Percentiles rank a stretch among this genome's conserved stretches.
Evolutionary conservation across 208 protist species (phyloP).

Genomic region (Leishmania tropica): DNA sequence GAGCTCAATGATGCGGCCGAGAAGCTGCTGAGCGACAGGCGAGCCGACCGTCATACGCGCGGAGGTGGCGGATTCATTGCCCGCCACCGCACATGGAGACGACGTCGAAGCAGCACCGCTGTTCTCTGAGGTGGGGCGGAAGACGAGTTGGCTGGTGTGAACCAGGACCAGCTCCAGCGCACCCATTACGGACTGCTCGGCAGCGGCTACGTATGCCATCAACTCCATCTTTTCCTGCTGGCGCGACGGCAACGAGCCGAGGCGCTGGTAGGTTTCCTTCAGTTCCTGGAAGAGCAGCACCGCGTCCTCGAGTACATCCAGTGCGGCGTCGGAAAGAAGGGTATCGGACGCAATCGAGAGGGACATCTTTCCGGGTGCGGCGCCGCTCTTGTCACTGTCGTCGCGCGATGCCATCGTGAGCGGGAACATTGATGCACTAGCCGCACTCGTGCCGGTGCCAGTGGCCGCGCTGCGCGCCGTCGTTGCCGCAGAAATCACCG

Average conservation of each 20-base stretch:
- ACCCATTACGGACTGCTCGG: slow-evolving; percentile 32
- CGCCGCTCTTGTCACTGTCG: background rate
- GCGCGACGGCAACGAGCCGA: slow-evolving; percentile 23
- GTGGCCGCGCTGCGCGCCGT: background rate
- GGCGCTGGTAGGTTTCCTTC: slow-evolving; percentile 24
- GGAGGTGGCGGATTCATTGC: background rate
- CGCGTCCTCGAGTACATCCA: slow-evolving; percentile 31
- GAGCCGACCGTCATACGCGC: background rate
- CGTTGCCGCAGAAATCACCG: background rate
- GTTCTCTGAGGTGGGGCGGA: background rate
- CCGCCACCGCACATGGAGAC: background rate
- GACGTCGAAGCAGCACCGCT: background rate
- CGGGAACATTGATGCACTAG: background rate
- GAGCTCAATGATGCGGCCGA: slow-evolving; percentile 46
- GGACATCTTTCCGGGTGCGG: background rate
- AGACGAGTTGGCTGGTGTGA: slow-evolving; percentile 21
- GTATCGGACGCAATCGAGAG: slow-evolving; percentile 12
- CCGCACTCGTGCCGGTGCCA: background rate
- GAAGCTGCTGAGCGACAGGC: slow-evolving; percentile 10
- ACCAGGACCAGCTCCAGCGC: slow-evolving; percentile 28
- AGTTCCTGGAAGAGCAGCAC: slow-evolving; percentile 37
- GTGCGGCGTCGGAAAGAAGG: slow-evolving; percentile 10
- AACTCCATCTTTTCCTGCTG: slow-evolving; percentile 25
- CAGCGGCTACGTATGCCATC: slow-evolving; percentile 19
- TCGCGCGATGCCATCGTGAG: background rate